phyloP scores from a whole-genome alignment of 1,139 yeast species.

The Candida pseudoviswanathii region DNA sequence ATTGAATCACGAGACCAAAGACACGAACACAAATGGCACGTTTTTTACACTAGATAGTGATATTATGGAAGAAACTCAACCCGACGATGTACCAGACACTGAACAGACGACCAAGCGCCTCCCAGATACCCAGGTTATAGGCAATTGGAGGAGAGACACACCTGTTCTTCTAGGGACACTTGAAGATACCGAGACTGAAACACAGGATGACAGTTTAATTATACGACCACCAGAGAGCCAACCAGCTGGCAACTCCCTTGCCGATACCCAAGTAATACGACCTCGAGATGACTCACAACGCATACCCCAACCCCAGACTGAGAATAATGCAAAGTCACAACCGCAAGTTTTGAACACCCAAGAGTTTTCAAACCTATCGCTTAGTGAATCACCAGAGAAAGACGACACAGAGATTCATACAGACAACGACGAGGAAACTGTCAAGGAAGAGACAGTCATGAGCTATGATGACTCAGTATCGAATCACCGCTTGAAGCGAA shows the following conservation, averaged over 20 bases:
- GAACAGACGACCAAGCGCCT: slow-evolving; percentile 5
- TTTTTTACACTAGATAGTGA: neutral
- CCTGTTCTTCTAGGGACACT: neutral
- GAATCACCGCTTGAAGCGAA: slow-evolving; percentile 13
- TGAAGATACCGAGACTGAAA: neutral
- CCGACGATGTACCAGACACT: slow-evolving; percentile 1
- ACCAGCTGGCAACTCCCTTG: neutral
- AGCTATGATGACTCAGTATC: slow-evolving; percentile 18
- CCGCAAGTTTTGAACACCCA: slow-evolving; percentile 24
- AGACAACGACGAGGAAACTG: slow-evolving; percentile 11
- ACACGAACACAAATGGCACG: slow-evolving; percentile 2
- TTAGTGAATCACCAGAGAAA: slow-evolving; percentile 1
- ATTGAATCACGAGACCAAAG: neutral
- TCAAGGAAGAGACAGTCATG: slow-evolving; percentile 16
- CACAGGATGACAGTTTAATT: neutral
- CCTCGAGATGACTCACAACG: neutral
- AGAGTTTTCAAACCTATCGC: slow-evolving; percentile 15
- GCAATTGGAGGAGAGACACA: neutral
- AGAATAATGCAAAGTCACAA: slow-evolving; percentile 12
- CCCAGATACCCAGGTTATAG: slow-evolving; percentile 12
- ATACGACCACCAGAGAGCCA: neutral
- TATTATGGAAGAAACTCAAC: neutral
- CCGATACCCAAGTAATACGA: slow-evolving; percentile 3
- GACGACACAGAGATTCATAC: slow-evolving; percentile 12
- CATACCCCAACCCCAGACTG: neutral